Percentiles rank a stretch among this genome's conserved stretches.
Conservation (phyloP, 2,329 filamentous ascomycete species). For the Fusarium xyrophilum region DNA sequence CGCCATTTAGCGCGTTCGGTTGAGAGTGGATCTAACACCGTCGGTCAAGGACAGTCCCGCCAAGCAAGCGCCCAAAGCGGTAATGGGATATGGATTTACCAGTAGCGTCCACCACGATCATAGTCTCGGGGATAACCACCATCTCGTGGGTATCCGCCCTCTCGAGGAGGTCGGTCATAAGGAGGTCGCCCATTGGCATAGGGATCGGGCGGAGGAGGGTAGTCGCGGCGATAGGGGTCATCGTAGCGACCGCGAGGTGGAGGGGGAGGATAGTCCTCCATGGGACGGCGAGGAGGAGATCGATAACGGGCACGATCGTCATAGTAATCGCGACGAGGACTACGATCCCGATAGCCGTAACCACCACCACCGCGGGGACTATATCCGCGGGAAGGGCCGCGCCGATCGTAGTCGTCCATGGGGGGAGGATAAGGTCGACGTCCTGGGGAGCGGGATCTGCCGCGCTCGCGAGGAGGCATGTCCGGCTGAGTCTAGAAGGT, state of each 20-base stretch:
- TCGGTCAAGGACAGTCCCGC: slow-evolving; percentile 48
- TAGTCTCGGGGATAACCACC: slow-evolving; percentile 57
- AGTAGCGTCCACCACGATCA: slow-evolving; percentile 59
- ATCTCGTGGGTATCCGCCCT: slow-evolving; percentile 50
- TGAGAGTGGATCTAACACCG: slow-evolving; percentile 45
- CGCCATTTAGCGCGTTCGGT: slow-evolving; percentile 28
- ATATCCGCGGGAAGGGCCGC: slow-evolving; percentile 79
- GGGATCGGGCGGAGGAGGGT: slow-evolving; percentile 69
- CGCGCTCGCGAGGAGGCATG: slow-evolving; percentile 70
- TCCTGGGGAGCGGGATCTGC: slow-evolving; percentile 78
- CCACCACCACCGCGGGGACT: slow-evolving; percentile 74
- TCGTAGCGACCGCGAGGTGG: slow-evolving; percentile 74
- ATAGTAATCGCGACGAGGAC: slow-evolving; percentile 86
- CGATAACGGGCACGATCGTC: slow-evolving; percentile 81
- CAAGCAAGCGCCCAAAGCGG: slow-evolving; percentile 38
- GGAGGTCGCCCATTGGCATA: slow-evolving; percentile 64
- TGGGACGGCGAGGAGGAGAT: slow-evolving; percentile 77
- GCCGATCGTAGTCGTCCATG: slow-evolving; percentile 82
- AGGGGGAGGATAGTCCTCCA: slow-evolving; percentile 78
- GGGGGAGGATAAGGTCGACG: slow-evolving; percentile 71
- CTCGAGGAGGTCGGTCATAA: slow-evolving; percentile 62
- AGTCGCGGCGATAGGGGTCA: slow-evolving; percentile 76
- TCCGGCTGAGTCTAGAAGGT: slow-evolving; percentile 77
- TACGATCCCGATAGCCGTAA: slow-evolving; percentile 86
- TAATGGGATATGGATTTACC: slow-evolving; percentile 50